Evolutionary conservation across 169 alveolate genomes (phyloP), one percentile per base, ranked within the genome.

Genomic region (Eimeria tenella): DNA sequence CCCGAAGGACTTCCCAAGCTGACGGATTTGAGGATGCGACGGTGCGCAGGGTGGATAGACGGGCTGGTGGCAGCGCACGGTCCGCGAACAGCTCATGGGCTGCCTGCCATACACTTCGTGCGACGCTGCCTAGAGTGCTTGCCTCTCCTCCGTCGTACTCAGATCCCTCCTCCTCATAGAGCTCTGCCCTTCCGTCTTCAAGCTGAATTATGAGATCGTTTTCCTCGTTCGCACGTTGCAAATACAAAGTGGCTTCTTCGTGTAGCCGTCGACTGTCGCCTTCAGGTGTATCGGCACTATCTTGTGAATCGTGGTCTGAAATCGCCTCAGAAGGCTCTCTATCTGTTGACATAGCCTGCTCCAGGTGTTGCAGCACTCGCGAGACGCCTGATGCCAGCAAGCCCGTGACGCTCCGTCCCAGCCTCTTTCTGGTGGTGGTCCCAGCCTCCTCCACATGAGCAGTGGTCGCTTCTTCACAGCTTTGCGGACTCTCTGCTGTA

Each of bases 101-200:
- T 25, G 91, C 94, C 55, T 91, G 94, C 94, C 90, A 91, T 23
- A 91, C 63, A 21, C 68, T 25, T 58, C 90, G 73, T 7, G 90
- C 90, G 21, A 83, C 90, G 75, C 25, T 83, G 13, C 63, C 62
- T 0, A 83, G 75, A 4, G 90, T 60, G 65, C 79, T 25, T 79
- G 87, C 9, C 50, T 83, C 71, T 23, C 62, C 21, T 15, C 52
- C 13, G 49, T 4, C 70, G 52, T 1, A 19, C 52, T 53, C 87
- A 23, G 15, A 73, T 25, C 8, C 90, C 58, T 60, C 90, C 25
- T 25, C n/a, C 9, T 58, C 49, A 17, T 50, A 23, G 19, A 56
- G 52, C 58, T 9, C 52, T 1, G 58, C 83, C n/a, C 25, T n/a
- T 4, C 75, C 77, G 60, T 25, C 90, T 82, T 82, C 90, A 0